Conservation (phyloP, 371 early-diverging fungal genomes). For the Syncephalastrum monosporum region DNA sequence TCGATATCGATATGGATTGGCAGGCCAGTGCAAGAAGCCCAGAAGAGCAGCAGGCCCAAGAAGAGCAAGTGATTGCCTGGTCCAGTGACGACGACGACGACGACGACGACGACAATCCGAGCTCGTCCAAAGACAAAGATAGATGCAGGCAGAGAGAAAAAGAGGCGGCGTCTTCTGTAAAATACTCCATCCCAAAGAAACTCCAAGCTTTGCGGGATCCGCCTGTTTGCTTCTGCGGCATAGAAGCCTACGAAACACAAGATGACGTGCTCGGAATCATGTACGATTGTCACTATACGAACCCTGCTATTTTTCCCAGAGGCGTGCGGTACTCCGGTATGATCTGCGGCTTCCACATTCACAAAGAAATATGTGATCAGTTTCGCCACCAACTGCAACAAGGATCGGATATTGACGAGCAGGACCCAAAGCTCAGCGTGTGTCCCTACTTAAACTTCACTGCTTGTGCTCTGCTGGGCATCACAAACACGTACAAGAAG, state of each 20-base stretch:
- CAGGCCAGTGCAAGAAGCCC: too few relatives aligned
- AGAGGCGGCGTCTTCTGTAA: too few relatives aligned
- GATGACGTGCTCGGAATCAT: slow-evolving; percentile 24
- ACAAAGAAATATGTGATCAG: slow-evolving; percentile 33
- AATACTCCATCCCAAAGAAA: too few relatives aligned
- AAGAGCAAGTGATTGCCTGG: too few relatives aligned
- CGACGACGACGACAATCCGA: too few relatives aligned
- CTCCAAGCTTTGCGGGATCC: slow-evolving; percentile 2
- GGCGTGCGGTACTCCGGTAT: background rate
- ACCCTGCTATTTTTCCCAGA: background rate
- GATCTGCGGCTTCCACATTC: slow-evolving; percentile 51
- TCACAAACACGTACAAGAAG: slow-evolving; percentile 19
- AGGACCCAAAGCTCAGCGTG: slow-evolving; percentile 31
- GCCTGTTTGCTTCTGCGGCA: slow-evolving; percentile 37
- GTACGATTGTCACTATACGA: slow-evolving; percentile 27
- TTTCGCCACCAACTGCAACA: slow-evolving; percentile 15
- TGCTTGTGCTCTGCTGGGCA: slow-evolving; percentile 38
- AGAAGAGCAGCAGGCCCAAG: too few relatives aligned
- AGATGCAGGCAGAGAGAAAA: too few relatives aligned
- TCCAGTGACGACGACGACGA: too few relatives aligned
- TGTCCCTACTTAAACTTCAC: slow-evolving; percentile 50
- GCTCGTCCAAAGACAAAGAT: too few relatives aligned
- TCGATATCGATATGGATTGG: too few relatives aligned
- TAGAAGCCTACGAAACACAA: slow-evolving; percentile 21
- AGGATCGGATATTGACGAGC: slow-evolving; percentile 10